Evolutionary conservation across 306 rosid genomes (phyloP), one percentile per base, ranked within the genome.

Genomic region (Gastrolobium villosum): DNA sequence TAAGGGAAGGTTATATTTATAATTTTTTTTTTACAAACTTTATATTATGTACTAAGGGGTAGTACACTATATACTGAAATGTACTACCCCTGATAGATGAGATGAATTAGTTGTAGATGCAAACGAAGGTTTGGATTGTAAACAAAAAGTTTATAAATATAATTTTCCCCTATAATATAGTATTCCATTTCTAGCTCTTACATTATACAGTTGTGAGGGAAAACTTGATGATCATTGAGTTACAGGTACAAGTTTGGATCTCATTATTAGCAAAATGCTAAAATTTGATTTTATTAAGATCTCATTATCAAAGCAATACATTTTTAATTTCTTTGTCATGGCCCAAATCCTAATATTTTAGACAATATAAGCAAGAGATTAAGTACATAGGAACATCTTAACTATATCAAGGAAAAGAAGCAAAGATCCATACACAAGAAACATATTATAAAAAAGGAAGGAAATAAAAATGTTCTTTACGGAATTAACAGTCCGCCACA

Each of bases 351-450:
- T 70, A 9, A 39, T 55, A 52, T 35, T 5, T 20, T 35, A 14
- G 20, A 52, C 36, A 61, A 59, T 30, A 70, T 32, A 43, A 15
- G 53, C 48, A 48, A 61, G 14, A 45, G 64, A 20, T 7, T 7
- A 74, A 14, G 4, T 30, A 30, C 6, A 5, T 72, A 14, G 10
- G 36, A 50, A 52, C 7, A 61, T 34, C 7, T 46, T 4, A 6
- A 10, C 10, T 41, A 57, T 60, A 64, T 64, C 49, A 43, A 20
- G 26, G 26, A 20, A 48, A 53, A 4, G 14, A 8, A 64, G 40
- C 63, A 71, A 53, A 44, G 41, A 45, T 41, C 76, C 55, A 52
- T 7, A 35, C 53, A 68, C 55, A 65, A 56, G 14, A 59, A 56
- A 31, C 66, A 35, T 10, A 26, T 30, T n/a, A 39, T 3, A 2